These are phyloP conservation scores for Lepidium aucheri DNA, from an alignment of 345 rosid species.

Conservation along the genomic window DNA sequence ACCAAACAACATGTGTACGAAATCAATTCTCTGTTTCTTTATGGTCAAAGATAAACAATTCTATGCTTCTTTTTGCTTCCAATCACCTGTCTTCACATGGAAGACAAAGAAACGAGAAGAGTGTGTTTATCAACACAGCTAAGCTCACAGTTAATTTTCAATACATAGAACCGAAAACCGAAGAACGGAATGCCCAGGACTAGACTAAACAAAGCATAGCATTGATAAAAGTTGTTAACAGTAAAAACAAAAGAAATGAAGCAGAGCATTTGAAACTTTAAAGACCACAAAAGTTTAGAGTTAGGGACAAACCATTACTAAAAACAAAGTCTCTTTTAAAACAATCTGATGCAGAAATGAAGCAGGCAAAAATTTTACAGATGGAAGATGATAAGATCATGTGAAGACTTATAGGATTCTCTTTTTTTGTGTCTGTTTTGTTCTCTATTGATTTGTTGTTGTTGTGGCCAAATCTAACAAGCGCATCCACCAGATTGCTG, in stretches of 20 bases:
- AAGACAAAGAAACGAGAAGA: conserved; percentile 2
- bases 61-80: background rate
- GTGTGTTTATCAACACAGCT: background rate
- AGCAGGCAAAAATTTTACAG: conserved; percentile 26
- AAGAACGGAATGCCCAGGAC: no score
- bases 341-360: conserved; percentile 4
- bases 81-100: conserved; percentile 6
- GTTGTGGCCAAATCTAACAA: conserved; percentile 34
- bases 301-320: conserved; percentile 8
- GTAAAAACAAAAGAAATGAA: background rate
- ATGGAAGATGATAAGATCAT: background rate
- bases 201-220: conserved; percentile 10
- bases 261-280: conserved; percentile 6
- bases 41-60: background rate
- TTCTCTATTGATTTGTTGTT: conserved; percentile 8
- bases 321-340: background rate
- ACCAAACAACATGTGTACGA: conserved; percentile 22
- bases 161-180: no score
- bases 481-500: conserved; percentile 77
- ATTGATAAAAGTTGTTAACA: background rate
- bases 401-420: background rate
- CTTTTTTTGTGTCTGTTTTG: background rate
- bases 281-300: conserved; percentile 8
- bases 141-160: background rate
- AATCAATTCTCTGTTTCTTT: background rate